Evolutionary conservation across 805 yeast genomes (phyloP).

Genomic region (Candida morakotiae): DNA sequence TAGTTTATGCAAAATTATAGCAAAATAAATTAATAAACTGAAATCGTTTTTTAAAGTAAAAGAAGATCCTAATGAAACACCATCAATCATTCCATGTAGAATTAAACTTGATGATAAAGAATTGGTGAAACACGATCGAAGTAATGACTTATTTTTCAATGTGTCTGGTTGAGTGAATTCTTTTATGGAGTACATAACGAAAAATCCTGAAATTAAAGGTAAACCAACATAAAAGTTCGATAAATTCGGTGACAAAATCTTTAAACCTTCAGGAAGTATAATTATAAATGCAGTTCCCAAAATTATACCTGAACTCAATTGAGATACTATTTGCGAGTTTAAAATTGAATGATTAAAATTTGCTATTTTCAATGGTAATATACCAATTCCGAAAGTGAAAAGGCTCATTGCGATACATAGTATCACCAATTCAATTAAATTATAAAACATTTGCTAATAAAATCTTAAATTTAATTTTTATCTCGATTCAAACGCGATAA

Average conservation of each 20-base stretch:
- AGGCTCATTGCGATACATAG: slow-evolving; percentile 16
- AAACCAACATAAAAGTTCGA: slow-evolving; percentile 33
- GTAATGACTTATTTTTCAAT: background rate
- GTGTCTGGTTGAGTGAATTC: slow-evolving; percentile 14
- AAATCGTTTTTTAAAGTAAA: slow-evolving; percentile 25
- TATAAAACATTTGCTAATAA: slow-evolving; percentile 1
- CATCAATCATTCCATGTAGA: slow-evolving; percentile 69
- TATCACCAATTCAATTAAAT: slow-evolving; percentile 3
- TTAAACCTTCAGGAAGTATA: slow-evolving; percentile 65
- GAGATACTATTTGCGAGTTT: slow-evolving; percentile 26
- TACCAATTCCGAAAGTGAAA: slow-evolving; percentile 17
- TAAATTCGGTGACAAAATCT: slow-evolving; percentile 13
- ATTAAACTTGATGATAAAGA: slow-evolving; percentile 59
- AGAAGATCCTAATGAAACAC: slow-evolving; percentile 66
- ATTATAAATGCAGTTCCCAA: slow-evolving; percentile 56
- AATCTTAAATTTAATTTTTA: too few relatives aligned
- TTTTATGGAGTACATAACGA: slow-evolving; percentile 50
- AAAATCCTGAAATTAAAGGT: slow-evolving; percentile 50
- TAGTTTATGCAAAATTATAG: slow-evolving; percentile 68
- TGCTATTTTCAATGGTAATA: slow-evolving; percentile 12
- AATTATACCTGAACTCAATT: slow-evolving; percentile 56
- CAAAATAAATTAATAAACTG: slow-evolving; percentile 43
- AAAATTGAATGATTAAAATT: slow-evolving; percentile 3
- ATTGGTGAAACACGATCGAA: slow-evolving; percentile 19
- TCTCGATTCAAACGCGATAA: too few relatives aligned